phyloP scores from a whole-genome alignment of 192 early-diverging fungal species.

The Geosiphon pyriformis region DNA sequence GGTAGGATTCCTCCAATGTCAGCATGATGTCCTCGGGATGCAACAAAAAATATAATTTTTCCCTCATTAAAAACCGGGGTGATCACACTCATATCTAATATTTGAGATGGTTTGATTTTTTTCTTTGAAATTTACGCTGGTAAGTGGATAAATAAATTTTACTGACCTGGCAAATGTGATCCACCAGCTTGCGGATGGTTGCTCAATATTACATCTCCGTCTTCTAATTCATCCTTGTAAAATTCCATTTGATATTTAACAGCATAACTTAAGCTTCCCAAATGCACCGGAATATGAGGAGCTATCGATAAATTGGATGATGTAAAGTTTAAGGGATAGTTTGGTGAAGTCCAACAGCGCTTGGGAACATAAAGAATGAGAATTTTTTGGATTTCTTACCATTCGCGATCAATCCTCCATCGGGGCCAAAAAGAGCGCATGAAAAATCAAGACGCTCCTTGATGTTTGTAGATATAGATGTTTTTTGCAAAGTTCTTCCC shows the following conservation, averaged over 20 bases:
- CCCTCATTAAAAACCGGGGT: constrained; percentile 86
- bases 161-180: constrained; percentile 73
- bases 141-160: neutral
- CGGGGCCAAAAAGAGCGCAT: constrained; percentile 90
- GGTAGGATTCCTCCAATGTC: constrained; percentile 89
- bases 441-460: constrained; percentile 98
- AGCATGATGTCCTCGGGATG: constrained; percentile 87
- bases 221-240: constrained; percentile 58
- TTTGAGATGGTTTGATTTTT: neutral
- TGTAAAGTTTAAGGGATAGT: too few species aligned
- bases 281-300: constrained; percentile 88
- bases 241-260: constrained; percentile 87
- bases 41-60: constrained; percentile 88
- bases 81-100: constrained; percentile 84
- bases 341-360: too few species aligned
- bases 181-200: constrained; percentile 97
- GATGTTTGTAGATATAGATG: constrained; percentile 93
- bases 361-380: too few species aligned
- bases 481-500: constrained; percentile 92
- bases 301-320: constrained; percentile 40
- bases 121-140: too few species aligned
- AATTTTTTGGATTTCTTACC: too few species aligned
- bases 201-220: constrained; percentile 91
- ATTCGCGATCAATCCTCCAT: constrained; percentile 80
- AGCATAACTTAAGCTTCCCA: constrained; percentile 92